These are phyloP conservation scores for Guadua angustifolia DNA, from an alignment of 176 grass and related monocot species.

Conservation along the genomic window DNA sequence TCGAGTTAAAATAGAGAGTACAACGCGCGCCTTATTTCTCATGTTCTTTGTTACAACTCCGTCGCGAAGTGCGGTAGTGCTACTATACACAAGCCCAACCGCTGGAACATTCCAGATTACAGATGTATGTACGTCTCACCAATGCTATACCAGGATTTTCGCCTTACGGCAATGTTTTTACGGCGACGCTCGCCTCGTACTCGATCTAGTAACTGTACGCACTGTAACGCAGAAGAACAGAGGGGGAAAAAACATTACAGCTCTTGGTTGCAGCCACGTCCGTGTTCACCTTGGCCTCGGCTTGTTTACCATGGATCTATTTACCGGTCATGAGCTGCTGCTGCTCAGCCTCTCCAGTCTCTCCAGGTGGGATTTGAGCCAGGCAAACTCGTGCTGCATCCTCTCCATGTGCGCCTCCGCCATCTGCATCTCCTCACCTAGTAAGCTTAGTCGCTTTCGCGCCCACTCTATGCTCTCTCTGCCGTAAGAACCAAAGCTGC, in stretches of 20 bases:
- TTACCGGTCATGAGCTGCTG: constrained; percentile 36
- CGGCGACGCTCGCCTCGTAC: background rate
- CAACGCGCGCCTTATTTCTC: no score
- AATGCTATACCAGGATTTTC: constrained; percentile 23
- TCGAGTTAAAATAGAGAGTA: no score
- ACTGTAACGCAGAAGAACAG: constrained; percentile 11
- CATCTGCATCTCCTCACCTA: constrained; percentile 80
- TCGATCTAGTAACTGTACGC: constrained; percentile 39
- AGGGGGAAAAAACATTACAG: background rate
- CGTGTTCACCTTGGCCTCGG: background rate
- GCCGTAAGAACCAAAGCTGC: constrained; percentile 43
- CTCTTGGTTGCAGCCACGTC: background rate
- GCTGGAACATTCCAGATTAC: background rate
- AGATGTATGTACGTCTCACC: constrained; percentile 34
- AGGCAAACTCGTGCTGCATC: constrained; percentile 67
- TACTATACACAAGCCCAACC: no score
- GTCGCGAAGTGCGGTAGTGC: no score
- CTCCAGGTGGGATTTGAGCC: constrained; percentile 73
- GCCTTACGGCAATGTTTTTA: constrained; percentile 35
- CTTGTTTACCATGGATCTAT: background rate
- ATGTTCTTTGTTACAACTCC: no score
- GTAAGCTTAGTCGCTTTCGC: constrained; percentile 63
- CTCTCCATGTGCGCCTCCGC: constrained; percentile 74
- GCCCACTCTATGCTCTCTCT: constrained; percentile 66
- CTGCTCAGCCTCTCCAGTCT: constrained; percentile 62